Evolutionary conservation across 768 basidiomycete genomes (phyloP), one percentile per base, ranked within the genome.

Genomic region (Pulveroboletus sp.): DNA sequence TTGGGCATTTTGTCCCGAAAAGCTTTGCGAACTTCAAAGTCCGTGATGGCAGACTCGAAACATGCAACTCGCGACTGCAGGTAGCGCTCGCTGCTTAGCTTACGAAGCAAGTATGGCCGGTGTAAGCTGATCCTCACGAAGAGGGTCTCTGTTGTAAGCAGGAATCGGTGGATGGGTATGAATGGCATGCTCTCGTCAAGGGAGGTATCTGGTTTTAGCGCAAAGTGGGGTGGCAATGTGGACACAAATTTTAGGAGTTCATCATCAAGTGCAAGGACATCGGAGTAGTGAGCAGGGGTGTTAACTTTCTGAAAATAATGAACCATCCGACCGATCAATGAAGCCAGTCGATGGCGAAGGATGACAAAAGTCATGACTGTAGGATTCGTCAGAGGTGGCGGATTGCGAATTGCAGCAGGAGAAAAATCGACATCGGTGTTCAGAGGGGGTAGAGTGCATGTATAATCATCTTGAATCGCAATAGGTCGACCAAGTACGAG

Each of bases 281-380:
- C 92, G 26, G 82, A 78, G 66, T 95, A 95, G 58, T 88, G 88
- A 49, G 82, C 84, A 50, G 76, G 80, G 21, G 81, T 80, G 39
- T 82, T 78, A 31, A 93, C 82, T 70, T 87, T 85, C 65, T 95
- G 93, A 69, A 93, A 95, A 70, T 94, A 90, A 60, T 93, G 89
- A 36, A 91, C 89, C 62, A 96, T 91, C 30, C 83, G 84, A 14
- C 92, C 93, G 51, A 94, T 93, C 52, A 94, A 86, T 33, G 76
- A 72, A 28, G 91, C 89, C 17, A 96, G 76, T 30, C 82, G 79
- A 59, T 93, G 87, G 36, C 93, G 76, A 26, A 96, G 76, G 53
- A 95, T 91, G 31, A 91, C 83, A 63, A 90, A 95, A 1, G 93
- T 93, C 76, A 90, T 87, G 12, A 73, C 76, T 0, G 92, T 95